Evolutionary conservation across 441 rosid genomes (phyloP).

Genomic region (Gossypium trilobum): DNA sequence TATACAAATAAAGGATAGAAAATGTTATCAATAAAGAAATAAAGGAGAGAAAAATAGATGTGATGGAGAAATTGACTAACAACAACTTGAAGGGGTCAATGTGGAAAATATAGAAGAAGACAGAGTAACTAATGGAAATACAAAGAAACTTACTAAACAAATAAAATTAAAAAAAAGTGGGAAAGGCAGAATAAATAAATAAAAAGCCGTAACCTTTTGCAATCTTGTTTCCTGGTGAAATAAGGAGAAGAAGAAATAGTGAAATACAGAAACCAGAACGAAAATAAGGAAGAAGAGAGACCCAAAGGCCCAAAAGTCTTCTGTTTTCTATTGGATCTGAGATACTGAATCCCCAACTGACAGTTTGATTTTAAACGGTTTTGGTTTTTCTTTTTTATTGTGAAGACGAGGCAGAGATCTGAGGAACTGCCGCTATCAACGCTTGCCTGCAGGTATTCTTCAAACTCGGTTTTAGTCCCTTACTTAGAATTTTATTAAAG

Average conservation of each 20-base stretch:
- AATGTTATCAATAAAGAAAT: neutral
- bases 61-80: conserved; percentile 3
- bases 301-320: neutral
- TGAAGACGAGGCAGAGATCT: conserved; percentile 9
- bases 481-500: neutral
- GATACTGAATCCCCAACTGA: conserved; percentile 4
- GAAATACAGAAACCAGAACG: neutral
- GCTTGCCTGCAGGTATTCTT: conserved; percentile 1
- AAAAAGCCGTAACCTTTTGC: neutral
- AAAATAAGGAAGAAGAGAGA: neutral
- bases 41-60: neutral
- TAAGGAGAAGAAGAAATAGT: neutral
- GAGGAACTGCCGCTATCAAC: neutral
- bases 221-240: neutral
- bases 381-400: neutral
- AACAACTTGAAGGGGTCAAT: conserved; percentile 4
- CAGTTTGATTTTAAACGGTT: neutral
- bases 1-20: neutral
- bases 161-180: neutral
- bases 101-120: conserved; percentile 2
- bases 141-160: neutral
- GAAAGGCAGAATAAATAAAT: neutral
- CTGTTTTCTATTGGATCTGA: conserved; percentile 7
- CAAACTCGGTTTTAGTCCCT: neutral
- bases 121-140: conserved; percentile 1